These are phyloP conservation scores for Nidularia pulvinata DNA, from an alignment of 768 basidiomycete species.

Conservation along the genomic window DNA sequence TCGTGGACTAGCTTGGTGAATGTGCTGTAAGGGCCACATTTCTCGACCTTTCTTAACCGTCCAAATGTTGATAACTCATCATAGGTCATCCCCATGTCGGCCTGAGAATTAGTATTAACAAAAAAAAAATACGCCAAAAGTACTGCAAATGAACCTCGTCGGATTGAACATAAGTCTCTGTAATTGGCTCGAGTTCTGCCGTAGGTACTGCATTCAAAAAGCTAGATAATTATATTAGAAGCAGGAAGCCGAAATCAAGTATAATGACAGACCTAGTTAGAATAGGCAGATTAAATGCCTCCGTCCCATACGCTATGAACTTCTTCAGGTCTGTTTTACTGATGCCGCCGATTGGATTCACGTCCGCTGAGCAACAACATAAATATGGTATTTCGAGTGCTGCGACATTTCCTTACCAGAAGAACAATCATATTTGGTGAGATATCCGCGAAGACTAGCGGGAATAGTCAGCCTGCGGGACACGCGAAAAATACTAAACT, in stretches of 20 bases:
- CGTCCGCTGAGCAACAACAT: constrained; percentile 62
- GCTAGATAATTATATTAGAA: constrained; percentile 32
- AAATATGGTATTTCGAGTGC: background rate
- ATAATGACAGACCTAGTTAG: constrained; percentile 57
- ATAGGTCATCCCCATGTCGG: constrained; percentile 99
- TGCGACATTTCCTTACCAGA: constrained; percentile 48
- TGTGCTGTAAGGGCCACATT: constrained; percentile 97
- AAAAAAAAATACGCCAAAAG: background rate
- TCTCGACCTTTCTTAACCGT: constrained; percentile 91
- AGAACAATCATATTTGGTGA: constrained; percentile 98
- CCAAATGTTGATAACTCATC: constrained; percentile 95
- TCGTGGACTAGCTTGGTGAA: constrained; percentile 95
- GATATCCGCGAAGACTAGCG: constrained; percentile 85
- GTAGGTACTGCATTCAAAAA: constrained; percentile 94
- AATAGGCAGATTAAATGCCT: constrained; percentile 83
- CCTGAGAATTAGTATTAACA: constrained; percentile 39
- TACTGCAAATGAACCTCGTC: constrained; percentile 68
- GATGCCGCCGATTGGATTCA: constrained; percentile 98
- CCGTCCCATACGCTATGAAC: constrained; percentile 86
- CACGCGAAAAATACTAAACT: background rate
- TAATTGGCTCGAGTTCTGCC: constrained; percentile 95
- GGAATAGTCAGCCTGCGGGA: background rate
- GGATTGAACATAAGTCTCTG: constrained; percentile 90
- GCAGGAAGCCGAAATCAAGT: background rate
- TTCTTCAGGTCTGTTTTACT: constrained; percentile 97